These are phyloP conservation scores for Verticillium klebahnii DNA, from an alignment of 2,329 filamentous ascomycete genomes.

Conservation along the genomic window DNA sequence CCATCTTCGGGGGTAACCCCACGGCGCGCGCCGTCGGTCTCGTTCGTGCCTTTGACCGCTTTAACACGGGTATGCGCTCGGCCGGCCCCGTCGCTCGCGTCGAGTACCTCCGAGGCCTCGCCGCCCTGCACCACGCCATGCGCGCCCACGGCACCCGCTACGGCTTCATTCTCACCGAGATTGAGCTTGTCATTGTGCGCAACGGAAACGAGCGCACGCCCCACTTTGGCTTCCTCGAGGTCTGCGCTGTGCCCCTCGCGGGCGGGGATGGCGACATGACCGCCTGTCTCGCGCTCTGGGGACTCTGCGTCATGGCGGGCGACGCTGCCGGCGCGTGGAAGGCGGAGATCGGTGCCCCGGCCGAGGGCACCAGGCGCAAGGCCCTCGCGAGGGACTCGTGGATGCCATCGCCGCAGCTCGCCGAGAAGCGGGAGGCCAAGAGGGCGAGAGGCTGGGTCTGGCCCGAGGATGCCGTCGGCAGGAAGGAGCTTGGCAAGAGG, in stretches of 20 bases:
- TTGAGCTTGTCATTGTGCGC: conserved; percentile 86
- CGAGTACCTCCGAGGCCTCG: conserved; percentile 80
- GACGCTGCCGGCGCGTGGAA: conserved; percentile 60
- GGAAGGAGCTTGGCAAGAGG: conserved; percentile 66
- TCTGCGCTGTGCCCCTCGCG: conserved; percentile 58
- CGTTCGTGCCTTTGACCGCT: conserved; percentile 88
- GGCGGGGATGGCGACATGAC: conserved; percentile 45
- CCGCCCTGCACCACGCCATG: conserved; percentile 86
- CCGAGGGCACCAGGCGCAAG: conserved; percentile 67
- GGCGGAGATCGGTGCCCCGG: conserved; percentile 69
- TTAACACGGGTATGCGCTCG: conserved; percentile 91
- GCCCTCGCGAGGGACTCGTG: conserved; percentile 65
- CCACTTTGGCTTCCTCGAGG: conserved; percentile 84
- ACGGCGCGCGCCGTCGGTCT: conserved; percentile 67
- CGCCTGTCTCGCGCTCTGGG: conserved; percentile 72
- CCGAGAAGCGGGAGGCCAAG: conserved; percentile 74
- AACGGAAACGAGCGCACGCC: conserved; percentile 68
- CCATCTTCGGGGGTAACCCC: conserved; percentile 44
- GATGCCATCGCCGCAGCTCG: conserved; percentile 70
- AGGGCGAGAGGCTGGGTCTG: conserved; percentile 68
- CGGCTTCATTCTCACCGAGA: conserved; percentile 94
- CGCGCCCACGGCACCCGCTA: conserved; percentile 90
- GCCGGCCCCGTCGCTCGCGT: conserved; percentile 79
- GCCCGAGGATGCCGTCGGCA: conserved; percentile 67
- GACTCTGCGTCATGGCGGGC: conserved; percentile 66